These are phyloP conservation scores for Claviceps spartinae DNA, from an alignment of 2,329 filamentous ascomycete species.

Conservation along the genomic window DNA sequence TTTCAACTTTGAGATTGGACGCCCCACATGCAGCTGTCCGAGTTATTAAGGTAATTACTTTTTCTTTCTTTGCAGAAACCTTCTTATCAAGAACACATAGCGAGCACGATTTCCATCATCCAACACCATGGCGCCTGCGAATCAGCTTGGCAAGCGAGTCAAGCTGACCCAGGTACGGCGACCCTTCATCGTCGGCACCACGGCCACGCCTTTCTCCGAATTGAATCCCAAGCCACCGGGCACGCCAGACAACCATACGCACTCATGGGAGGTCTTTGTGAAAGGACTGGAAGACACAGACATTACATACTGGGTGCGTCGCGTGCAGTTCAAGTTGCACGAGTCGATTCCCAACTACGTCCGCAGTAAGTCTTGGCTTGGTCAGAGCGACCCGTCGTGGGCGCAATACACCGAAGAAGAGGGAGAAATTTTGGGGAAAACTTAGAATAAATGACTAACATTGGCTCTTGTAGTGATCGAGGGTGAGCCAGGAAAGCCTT, in stretches of 20 bases:
- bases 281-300: conserved; percentile 80
- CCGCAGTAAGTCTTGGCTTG: conserved; percentile 42
- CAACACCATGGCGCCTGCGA: conserved; percentile 42
- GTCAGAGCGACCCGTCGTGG: neutral
- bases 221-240: conserved; percentile 64
- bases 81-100: neutral
- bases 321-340: conserved; percentile 96
- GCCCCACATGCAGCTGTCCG: neutral
- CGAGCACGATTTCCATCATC: neutral
- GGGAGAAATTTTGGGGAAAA: neutral
- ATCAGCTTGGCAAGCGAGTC: conserved; percentile 46
- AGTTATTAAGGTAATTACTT: too few species aligned
- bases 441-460: neutral
- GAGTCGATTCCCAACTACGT: conserved; percentile 90
- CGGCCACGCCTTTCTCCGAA: conserved; percentile 67
- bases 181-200: conserved; percentile 63
- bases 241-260: conserved; percentile 82
- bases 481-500: conserved; percentile 52
- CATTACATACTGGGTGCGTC: conserved; percentile 88
- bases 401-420: neutral
- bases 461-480: conserved; percentile 45
- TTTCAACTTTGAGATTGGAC: neutral
- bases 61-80: too few species aligned
- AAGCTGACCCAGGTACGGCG: conserved; percentile 52
- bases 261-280: conserved; percentile 92